Conservation (phyloP, 2,329 filamentous ascomycete genomes). For the Rhinocladiella similis region DNA sequence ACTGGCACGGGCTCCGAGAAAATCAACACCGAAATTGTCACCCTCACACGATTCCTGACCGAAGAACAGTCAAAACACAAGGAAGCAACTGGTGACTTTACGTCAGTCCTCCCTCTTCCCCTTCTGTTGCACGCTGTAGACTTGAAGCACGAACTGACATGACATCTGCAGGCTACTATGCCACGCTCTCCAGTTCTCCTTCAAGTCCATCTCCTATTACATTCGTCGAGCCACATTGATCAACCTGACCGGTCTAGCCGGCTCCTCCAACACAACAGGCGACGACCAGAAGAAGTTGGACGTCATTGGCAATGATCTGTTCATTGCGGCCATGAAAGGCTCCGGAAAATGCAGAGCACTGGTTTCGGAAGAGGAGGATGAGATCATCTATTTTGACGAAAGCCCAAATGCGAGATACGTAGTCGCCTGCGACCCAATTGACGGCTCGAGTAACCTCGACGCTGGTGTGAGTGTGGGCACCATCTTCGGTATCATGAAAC, state of each 20-base stretch:
- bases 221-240: slow-evolving; percentile 94
- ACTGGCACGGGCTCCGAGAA: slow-evolving; percentile 66
- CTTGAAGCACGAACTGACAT: slow-evolving; percentile 5
- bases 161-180: slow-evolving; percentile 70
- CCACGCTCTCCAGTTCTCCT: slow-evolving; percentile 97
- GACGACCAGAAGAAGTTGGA: slow-evolving; percentile 99
- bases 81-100: slow-evolving; percentile 97
- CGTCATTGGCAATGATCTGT: slow-evolving; percentile 97
- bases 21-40: slow-evolving; percentile 95
- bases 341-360: slow-evolving; percentile 87
- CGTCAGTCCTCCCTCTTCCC: slow-evolving; percentile 59
- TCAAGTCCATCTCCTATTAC: slow-evolving; percentile 99
- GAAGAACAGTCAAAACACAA: slow-evolving; percentile 93
- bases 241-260: slow-evolving; percentile 92
- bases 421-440: slow-evolving; percentile 95
- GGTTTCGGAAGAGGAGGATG: slow-evolving; percentile 97
- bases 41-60: slow-evolving; percentile 90
- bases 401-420: slow-evolving; percentile 78
- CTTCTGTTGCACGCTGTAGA: neutral
- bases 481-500: slow-evolving; percentile 92
- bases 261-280: slow-evolving; percentile 90
- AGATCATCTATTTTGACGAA: slow-evolving; percentile 81
- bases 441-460: slow-evolving; percentile 95
- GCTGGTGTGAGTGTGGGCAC: slow-evolving; percentile 90
- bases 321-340: slow-evolving; percentile 91